Evolutionary conservation across 805 yeast species (phyloP), one percentile per base, ranked within the genome.

Genomic region (Monosporozyma solicola): DNA sequence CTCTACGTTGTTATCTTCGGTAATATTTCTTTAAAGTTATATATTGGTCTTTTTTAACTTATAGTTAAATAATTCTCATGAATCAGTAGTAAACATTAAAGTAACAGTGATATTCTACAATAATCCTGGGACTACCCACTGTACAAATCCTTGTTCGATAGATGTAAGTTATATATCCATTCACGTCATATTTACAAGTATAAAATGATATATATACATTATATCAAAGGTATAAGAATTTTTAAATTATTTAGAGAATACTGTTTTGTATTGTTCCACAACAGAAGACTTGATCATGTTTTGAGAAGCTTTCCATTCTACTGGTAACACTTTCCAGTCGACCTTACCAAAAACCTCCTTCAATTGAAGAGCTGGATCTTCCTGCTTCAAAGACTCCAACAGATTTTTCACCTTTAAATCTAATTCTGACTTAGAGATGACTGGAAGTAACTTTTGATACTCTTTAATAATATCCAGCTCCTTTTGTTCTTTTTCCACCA

Each of bases 401-500:
- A 70, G 51, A 1, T 57, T 59, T 7, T 51, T 33, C 3, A 74
- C 72, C 41, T 66, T 68, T 1, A 53, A 51, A 33, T 72, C 73
- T 35, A 77, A 57, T 49, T 77, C 77, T 47, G 71, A 78, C 37
- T 71, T 72, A 3, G 78, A 67, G 0, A 84, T 76, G 16, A 80
- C 76, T 8, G 82, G 80, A 24, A 82, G 63, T 31, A 65, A 58
- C 1, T 54, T 48, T 47, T 74, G 59, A 49, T 80, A 75, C 15
- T 62, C 58, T 29, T 74, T 58, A 44, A 83, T 72, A 35, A 80
- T 62, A 0, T 55, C 64, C 31, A 74, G 59, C 64, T 82, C 85
- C 20, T 65, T 61, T 24, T 63, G 58, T 65, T 83, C 87, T 51
- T 74, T 75, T n/a, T 72, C 76, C 1, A 75, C 83, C 54, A 82